Conservation (phyloP, 2,329 filamentous ascomycete genomes). For the Aotearoamyces nothofagi region DNA sequence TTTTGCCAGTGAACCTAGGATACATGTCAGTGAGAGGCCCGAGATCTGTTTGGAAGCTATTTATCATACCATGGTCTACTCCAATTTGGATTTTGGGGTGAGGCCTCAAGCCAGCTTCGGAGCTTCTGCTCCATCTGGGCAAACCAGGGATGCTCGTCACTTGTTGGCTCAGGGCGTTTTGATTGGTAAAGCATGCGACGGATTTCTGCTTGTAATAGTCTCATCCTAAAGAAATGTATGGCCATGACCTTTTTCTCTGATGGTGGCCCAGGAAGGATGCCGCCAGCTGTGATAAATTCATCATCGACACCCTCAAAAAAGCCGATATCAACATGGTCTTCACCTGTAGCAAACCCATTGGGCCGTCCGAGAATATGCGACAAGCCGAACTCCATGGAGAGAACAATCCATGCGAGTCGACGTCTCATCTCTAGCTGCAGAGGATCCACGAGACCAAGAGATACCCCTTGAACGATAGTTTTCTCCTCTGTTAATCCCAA, state of each 20-base stretch:
- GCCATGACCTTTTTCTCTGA: constrained; percentile 77
- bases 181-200: constrained; percentile 73
- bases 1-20: constrained; percentile 46
- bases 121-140: constrained; percentile 63
- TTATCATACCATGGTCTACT: constrained; percentile 58
- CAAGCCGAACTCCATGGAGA: constrained; percentile 78
- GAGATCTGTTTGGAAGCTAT: neutral
- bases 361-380: constrained; percentile 80
- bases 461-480: constrained; percentile 52
- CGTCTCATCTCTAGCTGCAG: constrained; percentile 81
- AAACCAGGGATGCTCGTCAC: constrained; percentile 82
- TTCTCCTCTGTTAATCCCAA: constrained; percentile 79
- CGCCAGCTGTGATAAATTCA: constrained; percentile 62
- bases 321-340: constrained; percentile 71
- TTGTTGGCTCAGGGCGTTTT: constrained; percentile 59
- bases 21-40: constrained; percentile 7
- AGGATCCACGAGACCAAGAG: constrained; percentile 44
- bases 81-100: constrained; percentile 55
- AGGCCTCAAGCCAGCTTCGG: constrained; percentile 61
- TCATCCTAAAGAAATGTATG: constrained; percentile 90
- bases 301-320: constrained; percentile 79
- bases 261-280: constrained; percentile 55
- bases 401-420: constrained; percentile 74
- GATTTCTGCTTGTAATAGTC: constrained; percentile 76
- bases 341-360: constrained; percentile 65